Percentiles rank a stretch among this genome's conserved stretches.
phyloP scores from a whole-genome alignment of 768 basidiomycete genomes.

The Tylopilus felleus region DNA sequence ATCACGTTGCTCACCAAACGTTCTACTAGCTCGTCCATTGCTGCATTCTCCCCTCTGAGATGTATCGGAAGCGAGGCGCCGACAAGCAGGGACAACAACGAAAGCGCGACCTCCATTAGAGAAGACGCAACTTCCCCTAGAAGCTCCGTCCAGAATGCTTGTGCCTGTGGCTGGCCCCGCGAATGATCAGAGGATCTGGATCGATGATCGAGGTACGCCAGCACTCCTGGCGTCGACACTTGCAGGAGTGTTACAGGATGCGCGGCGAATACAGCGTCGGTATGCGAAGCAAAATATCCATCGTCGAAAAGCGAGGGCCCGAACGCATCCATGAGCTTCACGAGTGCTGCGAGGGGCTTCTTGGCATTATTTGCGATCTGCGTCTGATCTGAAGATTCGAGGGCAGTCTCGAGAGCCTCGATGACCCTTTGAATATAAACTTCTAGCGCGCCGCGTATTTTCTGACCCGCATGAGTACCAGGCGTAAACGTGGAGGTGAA shows the following conservation, averaged over 20 bases:
- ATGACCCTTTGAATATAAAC: conserved; percentile 24
- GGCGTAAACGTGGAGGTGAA: conserved; percentile 38
- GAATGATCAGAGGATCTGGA: conserved; percentile 5
- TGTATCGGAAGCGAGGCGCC: conserved; percentile 40
- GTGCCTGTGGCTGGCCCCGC: conserved; percentile 10
- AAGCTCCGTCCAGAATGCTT: conserved; percentile 30
- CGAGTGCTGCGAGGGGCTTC: conserved; percentile 29
- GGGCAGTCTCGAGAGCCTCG: conserved; percentile 17
- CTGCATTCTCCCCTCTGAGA: conserved; percentile 41
- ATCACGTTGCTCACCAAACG: conserved; percentile 11
- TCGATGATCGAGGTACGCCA: conserved; percentile 46
- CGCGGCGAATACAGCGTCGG: conserved; percentile 42
- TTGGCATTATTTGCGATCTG: background rate
- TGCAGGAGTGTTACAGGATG: conserved; percentile 41
- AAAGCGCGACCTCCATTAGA: conserved; percentile 30
- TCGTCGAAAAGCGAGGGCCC: conserved; percentile 49
- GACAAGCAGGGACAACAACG: conserved; percentile 42
- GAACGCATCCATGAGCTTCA: conserved; percentile 50
- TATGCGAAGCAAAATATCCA: conserved; percentile 35
- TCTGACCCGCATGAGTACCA: conserved; percentile 13
- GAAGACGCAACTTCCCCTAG: conserved; percentile 40
- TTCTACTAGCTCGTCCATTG: conserved; percentile 45
- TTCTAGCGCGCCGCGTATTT: conserved; percentile 9
- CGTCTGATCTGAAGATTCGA: conserved; percentile 5
- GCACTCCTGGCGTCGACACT: conserved; percentile 42